Percentiles rank a stretch among this genome's conserved stretches.
phyloP scores from a whole-genome alignment of 345 rosid genomes.

The Cardiospermum halicacabum region DNA sequence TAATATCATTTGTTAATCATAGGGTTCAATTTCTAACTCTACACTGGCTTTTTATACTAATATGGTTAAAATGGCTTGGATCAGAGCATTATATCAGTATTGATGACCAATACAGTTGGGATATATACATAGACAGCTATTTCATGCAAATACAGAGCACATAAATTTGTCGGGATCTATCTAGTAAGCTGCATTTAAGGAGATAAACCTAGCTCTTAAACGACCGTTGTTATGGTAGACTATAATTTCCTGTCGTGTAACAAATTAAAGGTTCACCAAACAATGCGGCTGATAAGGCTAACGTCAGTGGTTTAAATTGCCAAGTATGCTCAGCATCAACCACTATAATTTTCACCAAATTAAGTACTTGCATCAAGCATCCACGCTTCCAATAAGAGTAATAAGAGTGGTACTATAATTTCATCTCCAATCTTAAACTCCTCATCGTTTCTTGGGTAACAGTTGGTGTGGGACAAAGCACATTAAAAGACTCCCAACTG shows the following conservation, averaged over 20 bases:
- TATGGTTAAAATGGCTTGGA: background rate
- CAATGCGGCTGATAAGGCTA: background rate
- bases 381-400: no score
- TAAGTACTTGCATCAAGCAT: no score
- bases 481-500: conserved; percentile 13
- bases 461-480: background rate
- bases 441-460: background rate
- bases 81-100: background rate
- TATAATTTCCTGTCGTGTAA: no score
- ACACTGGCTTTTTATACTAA: background rate
- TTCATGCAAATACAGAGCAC: background rate
- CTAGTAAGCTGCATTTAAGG: background rate
- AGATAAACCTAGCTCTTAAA: no score
- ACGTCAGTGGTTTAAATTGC: background rate
- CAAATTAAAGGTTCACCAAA: background rate
- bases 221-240: no score
- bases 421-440: no score
- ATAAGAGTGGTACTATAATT: no score
- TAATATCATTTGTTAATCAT: background rate
- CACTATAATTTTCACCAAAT: background rate
- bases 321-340: background rate
- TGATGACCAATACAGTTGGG: background rate
- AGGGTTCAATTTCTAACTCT: background rate
- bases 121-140: background rate
- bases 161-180: background rate